Evolutionary conservation across 148 eudicot genomes (phyloP), one percentile per base, ranked within the genome.

Genomic region (Rhododendron henanense): DNA sequence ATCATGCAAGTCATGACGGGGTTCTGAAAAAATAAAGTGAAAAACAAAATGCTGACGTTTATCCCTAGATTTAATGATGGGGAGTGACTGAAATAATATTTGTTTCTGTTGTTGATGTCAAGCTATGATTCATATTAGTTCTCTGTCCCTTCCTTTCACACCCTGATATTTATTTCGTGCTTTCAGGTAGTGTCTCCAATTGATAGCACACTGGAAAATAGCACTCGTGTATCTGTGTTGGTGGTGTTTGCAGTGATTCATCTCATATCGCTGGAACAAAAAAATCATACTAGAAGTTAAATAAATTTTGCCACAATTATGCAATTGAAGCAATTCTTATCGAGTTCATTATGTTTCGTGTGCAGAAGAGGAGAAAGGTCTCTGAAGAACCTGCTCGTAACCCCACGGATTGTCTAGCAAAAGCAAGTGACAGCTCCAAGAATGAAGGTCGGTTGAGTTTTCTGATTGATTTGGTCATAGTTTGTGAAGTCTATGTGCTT

Each of bases 341-440:
- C 11, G 21, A 55, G 55, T 53, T 44, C 50, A 1, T 83, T 74
- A 31, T 59, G 67, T 84, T 23, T 85, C 10, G 83, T 81, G 45
- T 86, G 88, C 92, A 94, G 95, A 47, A 47, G 50, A 92, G 84
- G 85, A 85, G 61, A 85, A 95, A 93, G 91, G 74, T 86, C 31
- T 82, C 87, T 37, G 88, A 90, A 39, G 93, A 88, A 74, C 78
- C 21, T 35, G 48, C 35, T 33, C 35, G n/a, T 63, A 89, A 87
- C 25, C 92, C 96, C 0, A 92, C 97, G 2, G 93, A 93, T 87
- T 41, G 74, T 55, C 85, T 93, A 83, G 88, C 93, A 2, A 89
- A 84, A 73, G 78, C 83, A 84, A 86, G 78, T 83, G 92, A 85
- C 77, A 81, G 65, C 84, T 50, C 91, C 76, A 89, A 89, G 41